phyloP scores from a whole-genome alignment of 129 eudicot species.

The Tagetes erecta region DNA sequence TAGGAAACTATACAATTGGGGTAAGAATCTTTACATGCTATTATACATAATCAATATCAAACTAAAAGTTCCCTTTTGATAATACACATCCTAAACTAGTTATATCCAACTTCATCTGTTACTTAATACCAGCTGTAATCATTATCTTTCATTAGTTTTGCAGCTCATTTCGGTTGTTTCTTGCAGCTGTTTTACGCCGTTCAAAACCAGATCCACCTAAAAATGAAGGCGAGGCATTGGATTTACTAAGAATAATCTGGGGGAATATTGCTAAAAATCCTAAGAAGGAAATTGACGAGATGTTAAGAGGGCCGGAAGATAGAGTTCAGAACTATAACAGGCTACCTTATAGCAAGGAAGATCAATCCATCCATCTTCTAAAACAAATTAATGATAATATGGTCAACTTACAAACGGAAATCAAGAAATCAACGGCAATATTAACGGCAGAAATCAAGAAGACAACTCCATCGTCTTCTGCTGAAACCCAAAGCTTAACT shows the following conservation, averaged over 20 bases:
- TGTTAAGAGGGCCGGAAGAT: slow-evolving; percentile 1
- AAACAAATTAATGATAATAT: slow-evolving; percentile 25
- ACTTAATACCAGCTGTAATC: background rate
- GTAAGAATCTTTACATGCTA: slow-evolving; percentile 22
- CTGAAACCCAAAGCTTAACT: background rate
- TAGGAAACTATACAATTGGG: slow-evolving; percentile 1
- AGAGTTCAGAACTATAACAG: background rate
- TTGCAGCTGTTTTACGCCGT: slow-evolving; percentile 11
- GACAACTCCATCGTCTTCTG: no score
- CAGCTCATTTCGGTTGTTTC: background rate
- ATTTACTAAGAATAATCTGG: background rate
- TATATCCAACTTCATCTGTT: background rate
- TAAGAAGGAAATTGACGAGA: background rate
- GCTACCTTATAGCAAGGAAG: slow-evolving; percentile 24
- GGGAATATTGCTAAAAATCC: background rate
- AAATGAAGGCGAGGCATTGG: background rate
- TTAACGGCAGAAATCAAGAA: no score
- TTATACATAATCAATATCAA: no score
- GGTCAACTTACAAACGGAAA: slow-evolving; percentile 9
- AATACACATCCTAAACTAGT: no score
- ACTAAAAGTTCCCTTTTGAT: no score
- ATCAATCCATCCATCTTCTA: slow-evolving; percentile 28
- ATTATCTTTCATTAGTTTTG: background rate
- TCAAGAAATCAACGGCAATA: no score
- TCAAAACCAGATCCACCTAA: background rate